phyloP scores from a whole-genome alignment of 176 grass and related monocot genomes.

The Poa pratensis region DNA sequence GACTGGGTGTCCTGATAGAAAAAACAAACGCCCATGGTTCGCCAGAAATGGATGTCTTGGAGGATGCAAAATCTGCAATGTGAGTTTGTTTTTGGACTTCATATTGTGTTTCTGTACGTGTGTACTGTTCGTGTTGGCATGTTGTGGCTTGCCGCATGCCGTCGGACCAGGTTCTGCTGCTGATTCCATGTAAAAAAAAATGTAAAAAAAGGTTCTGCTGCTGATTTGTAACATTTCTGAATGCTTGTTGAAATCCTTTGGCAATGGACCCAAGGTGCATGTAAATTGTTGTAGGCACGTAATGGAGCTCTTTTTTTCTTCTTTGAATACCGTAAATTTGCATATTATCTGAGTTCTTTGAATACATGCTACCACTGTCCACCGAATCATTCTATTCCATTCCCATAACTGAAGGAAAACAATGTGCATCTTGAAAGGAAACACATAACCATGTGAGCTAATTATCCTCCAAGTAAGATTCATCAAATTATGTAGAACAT shows the following conservation, averaged over 20 bases:
- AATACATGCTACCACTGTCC: neutral
- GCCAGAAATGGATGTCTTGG: neutral
- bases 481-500: too few species aligned
- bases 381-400: neutral
- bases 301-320: neutral
- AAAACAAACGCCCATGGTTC: neutral
- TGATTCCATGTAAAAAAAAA: too few species aligned
- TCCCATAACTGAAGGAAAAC: too few species aligned
- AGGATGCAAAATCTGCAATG: constrained; percentile 38
- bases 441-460: too few species aligned
- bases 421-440: too few species aligned
- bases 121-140: neutral
- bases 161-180: too few species aligned
- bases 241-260: neutral
- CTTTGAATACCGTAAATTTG: neutral
- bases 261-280: neutral
- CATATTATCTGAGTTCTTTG: neutral
- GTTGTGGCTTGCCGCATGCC: too few species aligned
- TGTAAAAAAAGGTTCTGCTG: too few species aligned
- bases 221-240: too few species aligned
- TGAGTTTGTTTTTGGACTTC: constrained; percentile 37
- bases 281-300: neutral
- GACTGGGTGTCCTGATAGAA: neutral
- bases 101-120: constrained; percentile 41
- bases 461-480: too few species aligned